Conservation (phyloP, 2,329 filamentous ascomycete species). For the Aspergillus neotritici region DNA sequence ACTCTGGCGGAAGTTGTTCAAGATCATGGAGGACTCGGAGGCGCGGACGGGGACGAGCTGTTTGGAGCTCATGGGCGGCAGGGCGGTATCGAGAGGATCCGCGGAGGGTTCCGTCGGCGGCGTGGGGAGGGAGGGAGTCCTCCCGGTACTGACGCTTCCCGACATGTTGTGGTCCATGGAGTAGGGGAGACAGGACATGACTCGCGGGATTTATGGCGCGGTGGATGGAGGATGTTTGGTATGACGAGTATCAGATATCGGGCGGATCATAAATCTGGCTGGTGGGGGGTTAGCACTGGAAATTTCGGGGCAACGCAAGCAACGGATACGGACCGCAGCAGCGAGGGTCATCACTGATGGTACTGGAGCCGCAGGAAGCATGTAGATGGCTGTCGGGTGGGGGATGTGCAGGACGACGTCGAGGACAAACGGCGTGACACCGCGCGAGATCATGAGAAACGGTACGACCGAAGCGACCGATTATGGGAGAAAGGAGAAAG, state of each 20-base stretch:
- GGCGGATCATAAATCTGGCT: background rate
- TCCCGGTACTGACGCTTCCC: conserved; percentile 7
- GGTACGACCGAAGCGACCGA: background rate
- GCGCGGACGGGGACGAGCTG: conserved; percentile 9
- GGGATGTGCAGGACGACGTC: background rate
- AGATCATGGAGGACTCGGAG: conserved; percentile 14
- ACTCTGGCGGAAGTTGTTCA: conserved; percentile 11
- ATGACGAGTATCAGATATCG: background rate
- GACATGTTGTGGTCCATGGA: conserved; percentile 8
- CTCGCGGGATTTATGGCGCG: background rate
- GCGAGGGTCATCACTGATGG: conserved; percentile 2
- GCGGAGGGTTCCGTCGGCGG: conserved; percentile 2
- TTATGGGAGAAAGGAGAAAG: background rate
- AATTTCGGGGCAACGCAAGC: background rate
- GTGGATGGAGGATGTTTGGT: background rate
- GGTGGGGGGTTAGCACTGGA: background rate
- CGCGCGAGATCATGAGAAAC: background rate
- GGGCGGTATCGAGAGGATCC: conserved; percentile 22
- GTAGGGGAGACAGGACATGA: background rate
- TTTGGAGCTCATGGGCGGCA: conserved; percentile 28
- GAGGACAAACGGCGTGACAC: background rate
- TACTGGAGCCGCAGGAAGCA: background rate
- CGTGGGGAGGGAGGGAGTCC: conserved; percentile 6
- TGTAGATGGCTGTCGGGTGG: too few species aligned
- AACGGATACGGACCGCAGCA: background rate